Base-by-base conservation (phyloP, 176 grass and related monocot genomes). In the Carex pumila region DNA sequence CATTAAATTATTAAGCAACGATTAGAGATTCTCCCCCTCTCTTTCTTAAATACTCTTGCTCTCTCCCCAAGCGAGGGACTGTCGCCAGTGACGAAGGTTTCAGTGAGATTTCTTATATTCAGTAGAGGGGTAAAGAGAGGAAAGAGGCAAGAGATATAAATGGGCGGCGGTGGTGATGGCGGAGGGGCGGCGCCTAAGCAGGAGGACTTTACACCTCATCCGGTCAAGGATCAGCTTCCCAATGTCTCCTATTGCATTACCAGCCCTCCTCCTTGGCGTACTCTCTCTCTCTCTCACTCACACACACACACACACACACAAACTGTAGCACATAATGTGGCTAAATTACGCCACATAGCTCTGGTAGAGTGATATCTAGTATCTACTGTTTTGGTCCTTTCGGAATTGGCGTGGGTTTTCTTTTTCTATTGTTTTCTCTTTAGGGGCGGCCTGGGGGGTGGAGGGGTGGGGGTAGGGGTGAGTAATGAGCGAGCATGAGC, bases 181-280 rank as follows among this genome's bases (percentile, higher is more conserved):
- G 87, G 82, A 78, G 87, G 61, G 79, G 84, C 84, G 43, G 84
- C 84, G 68, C 31, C 52, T 30, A 89, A 89, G 84, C 84, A 83
- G 32, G 88, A 89, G 54, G 88, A 89, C 1, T 29, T 85, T 1
- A 78, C 53, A 30, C 58, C 88, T 19, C 88, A 89, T 72, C 88
- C 77, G 0, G 84, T 86, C 76, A 89, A 71, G 79, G 88, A 89
- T 3, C 88, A 89, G 47, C 79, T 89, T 13, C 88, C 88, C 12
- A 57, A 89, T 79, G 69, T 89, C 14, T 83, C 88, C 11, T 86
- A 89, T 47, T 89, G 88, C 79, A 86, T 89, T 25, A 86, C 59
- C 61, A 89, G 88, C 22, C 88, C 88, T 86, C 88, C 88, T 86
- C 88, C 88, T 21, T 86, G 84, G 88, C 88, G 88, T 89, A 61